phyloP scores from a whole-genome alignment of 305 asterid species.

The Caryopteris hybrid region DNA sequence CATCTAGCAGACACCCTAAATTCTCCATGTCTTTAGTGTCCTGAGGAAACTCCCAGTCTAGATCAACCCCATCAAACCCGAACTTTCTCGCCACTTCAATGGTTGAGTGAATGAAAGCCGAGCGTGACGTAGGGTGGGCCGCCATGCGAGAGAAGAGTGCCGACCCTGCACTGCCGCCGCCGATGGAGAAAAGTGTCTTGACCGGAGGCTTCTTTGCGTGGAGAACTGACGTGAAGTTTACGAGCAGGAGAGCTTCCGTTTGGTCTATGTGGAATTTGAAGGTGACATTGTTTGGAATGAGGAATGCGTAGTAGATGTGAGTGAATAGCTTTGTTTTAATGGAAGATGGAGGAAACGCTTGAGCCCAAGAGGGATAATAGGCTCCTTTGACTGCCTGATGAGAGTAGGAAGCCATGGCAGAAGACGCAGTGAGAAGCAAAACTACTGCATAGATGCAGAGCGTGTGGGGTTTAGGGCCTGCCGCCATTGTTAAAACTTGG shows the following conservation, averaged over 20 bases:
- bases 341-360: slow-evolving; percentile 39
- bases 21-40: slow-evolving; percentile 50
- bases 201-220: slow-evolving; percentile 37
- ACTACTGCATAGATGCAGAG: slow-evolving; percentile 11
- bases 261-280: slow-evolving; percentile 42
- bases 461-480: background rate
- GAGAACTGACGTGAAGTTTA: slow-evolving; percentile 53
- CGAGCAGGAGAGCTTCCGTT: slow-evolving; percentile 31
- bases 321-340: slow-evolving; percentile 56
- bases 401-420: slow-evolving; percentile 19
- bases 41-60: slow-evolving; percentile 80
- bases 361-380: slow-evolving; percentile 62
- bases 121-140: slow-evolving; percentile 29
- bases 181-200: slow-evolving; percentile 58
- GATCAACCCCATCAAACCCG: slow-evolving; percentile 71
- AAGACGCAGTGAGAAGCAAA: slow-evolving; percentile 11
- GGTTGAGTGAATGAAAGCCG: slow-evolving; percentile 49
- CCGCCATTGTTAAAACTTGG: slow-evolving; percentile 27
- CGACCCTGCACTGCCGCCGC: slow-evolving; percentile 50
- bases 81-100: slow-evolving; percentile 53
- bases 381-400: slow-evolving; percentile 46
- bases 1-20: slow-evolving; percentile 33
- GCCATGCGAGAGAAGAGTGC: slow-evolving; percentile 47
- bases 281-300: slow-evolving; percentile 42
- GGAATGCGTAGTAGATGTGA: slow-evolving; percentile 74